Conservation (phyloP, 345 rosid genomes). For the Rhizophora mangle region DNA sequence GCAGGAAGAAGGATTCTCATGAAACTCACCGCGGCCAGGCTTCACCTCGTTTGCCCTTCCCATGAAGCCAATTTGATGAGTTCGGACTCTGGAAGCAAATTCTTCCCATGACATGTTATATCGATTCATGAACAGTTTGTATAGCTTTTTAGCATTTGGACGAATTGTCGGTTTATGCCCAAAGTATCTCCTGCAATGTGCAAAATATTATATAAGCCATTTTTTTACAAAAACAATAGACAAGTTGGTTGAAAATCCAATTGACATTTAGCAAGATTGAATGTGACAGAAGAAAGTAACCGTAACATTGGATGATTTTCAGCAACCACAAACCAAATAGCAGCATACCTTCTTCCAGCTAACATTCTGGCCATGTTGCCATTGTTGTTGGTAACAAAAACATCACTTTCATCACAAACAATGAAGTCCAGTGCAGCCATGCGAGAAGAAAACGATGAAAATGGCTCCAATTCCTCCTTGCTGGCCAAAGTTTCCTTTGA, state of each 20-base stretch:
- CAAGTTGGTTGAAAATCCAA: background rate
- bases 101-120: constrained; percentile 81
- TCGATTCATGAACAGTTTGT: constrained; percentile 55
- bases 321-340: background rate
- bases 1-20: constrained; percentile 80
- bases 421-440: constrained; percentile 95
- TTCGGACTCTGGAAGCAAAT: constrained; percentile 56
- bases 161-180: constrained; percentile 90
- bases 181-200: constrained; percentile 66
- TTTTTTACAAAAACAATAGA: background rate
- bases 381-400: constrained; percentile 88
- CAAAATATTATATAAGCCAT: background rate
- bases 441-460: constrained; percentile 71
- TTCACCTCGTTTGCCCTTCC: constrained; percentile 79
- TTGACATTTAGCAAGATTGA: background rate
- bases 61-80: constrained; percentile 73
- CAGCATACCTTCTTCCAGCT: constrained; percentile 81
- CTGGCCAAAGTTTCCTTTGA: constrained; percentile 78
- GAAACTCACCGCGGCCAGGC: constrained; percentile 79
- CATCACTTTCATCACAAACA: constrained; percentile 91
- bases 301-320: background rate
- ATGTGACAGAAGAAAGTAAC: background rate
- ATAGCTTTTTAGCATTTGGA: constrained; percentile 79
- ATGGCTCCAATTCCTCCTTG: constrained; percentile 64
- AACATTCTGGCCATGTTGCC: constrained; percentile 96